phyloP scores from a whole-genome alignment of 371 early-diverging fungal genomes.

The Mortierella sp. region DNA sequence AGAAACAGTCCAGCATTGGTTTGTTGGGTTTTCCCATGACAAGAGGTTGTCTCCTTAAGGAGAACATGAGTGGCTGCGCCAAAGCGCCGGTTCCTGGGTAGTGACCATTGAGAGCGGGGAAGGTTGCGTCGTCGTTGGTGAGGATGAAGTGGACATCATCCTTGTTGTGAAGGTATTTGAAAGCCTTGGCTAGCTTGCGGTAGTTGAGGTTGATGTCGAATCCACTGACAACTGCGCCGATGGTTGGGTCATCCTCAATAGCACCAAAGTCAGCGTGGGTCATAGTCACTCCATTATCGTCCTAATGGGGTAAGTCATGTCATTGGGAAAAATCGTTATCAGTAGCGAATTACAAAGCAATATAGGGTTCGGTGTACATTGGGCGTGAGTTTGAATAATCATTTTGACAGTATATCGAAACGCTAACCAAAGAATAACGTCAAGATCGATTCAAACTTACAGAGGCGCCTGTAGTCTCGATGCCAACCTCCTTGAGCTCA shows the following conservation, averaged over 20 bases:
- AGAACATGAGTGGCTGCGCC: slow-evolving; percentile 77
- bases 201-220: slow-evolving; percentile 92
- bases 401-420: not conserved
- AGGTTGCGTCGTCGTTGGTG: slow-evolving; percentile 95
- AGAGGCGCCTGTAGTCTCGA: slow-evolving; percentile 68
- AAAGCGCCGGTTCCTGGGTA: slow-evolving; percentile 86
- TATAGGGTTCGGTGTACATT: not conserved
- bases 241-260: slow-evolving; percentile 66
- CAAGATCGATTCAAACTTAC: slow-evolving; percentile 53
- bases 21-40: slow-evolving; percentile 95
- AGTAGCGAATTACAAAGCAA: not conserved
- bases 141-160: slow-evolving; percentile 83
- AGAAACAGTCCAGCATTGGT: slow-evolving; percentile 92
- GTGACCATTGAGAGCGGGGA: slow-evolving; percentile 78
- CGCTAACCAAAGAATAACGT: not conserved
- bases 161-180: slow-evolving; percentile 81
- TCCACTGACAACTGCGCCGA: slow-evolving; percentile 93
- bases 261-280: slow-evolving; percentile 60
- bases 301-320: slow-evolving; percentile 42
- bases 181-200: slow-evolving; percentile 91
- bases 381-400: not conserved
- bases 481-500: slow-evolving; percentile 85
- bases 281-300: slow-evolving; percentile 64
- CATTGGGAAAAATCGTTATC: not conserved
- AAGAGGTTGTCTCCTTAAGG: slow-evolving; percentile 80